Conservation (phyloP, 2,329 filamentous ascomycete genomes). For the Monilinia laxa region DNA sequence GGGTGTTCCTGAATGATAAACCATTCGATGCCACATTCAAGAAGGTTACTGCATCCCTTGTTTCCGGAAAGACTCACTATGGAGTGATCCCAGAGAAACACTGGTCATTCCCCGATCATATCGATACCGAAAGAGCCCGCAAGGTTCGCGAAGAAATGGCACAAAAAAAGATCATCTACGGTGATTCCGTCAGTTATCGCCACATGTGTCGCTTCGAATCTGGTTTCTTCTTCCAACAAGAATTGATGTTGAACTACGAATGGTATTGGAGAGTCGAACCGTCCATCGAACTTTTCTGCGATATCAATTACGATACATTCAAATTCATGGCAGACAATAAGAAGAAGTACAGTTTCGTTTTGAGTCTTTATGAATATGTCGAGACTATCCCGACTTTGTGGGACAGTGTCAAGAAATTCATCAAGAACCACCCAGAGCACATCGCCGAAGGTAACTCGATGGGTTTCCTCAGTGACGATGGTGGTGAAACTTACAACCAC, state of each 20-base stretch:
- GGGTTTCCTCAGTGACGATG: constrained; percentile 87
- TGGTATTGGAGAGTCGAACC: constrained; percentile 99
- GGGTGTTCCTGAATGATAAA: constrained; percentile 98
- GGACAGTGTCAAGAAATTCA: constrained; percentile 94
- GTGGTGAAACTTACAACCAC: constrained; percentile 89
- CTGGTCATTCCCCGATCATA: constrained; percentile 96
- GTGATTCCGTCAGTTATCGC: constrained; percentile 92
- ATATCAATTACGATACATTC: constrained; percentile 94
- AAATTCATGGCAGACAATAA: constrained; percentile 92
- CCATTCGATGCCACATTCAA: constrained; percentile 93
- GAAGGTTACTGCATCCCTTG: constrained; percentile 80
- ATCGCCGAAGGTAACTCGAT: constrained; percentile 81
- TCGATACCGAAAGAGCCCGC: constrained; percentile 89
- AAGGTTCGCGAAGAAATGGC: constrained; percentile 94
- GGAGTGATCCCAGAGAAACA: constrained; percentile 87
- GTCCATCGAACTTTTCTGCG: constrained; percentile 93
- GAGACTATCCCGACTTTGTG: constrained; percentile 93
- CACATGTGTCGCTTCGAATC: constrained; percentile 99
- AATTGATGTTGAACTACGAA: constrained; percentile 91
- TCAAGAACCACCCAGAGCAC: constrained; percentile 85
- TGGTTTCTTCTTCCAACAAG: constrained; percentile 97
- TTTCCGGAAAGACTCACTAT: constrained; percentile 91
- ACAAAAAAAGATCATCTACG: constrained; percentile 94
- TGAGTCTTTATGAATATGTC: constrained; percentile 93
- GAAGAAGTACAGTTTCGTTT: constrained; percentile 97